Percentiles rank a stretch among this genome's conserved stretches.
Evolutionary conservation across 164 flowering plant species (phyloP).

Genomic region (Cinnamomum micranthum): DNA sequence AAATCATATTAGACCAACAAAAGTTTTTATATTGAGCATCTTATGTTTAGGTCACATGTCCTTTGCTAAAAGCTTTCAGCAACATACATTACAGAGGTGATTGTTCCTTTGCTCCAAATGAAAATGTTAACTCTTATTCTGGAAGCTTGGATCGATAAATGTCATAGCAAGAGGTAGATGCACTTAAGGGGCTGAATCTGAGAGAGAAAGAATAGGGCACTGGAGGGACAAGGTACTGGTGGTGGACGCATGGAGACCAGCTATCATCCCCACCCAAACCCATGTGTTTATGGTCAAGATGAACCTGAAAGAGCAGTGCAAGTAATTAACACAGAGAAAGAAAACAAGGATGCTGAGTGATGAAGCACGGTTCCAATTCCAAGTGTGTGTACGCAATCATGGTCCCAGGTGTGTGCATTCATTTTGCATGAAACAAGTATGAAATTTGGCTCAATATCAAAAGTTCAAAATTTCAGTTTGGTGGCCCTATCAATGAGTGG

Average conservation of each 20-base stretch:
- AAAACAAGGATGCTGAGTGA: background rate
- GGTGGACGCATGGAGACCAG: slow-evolving; percentile 90
- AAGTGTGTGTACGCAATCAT: too few species aligned
- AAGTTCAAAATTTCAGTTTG: too few species aligned
- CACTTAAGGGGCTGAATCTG: slow-evolving; percentile 53
- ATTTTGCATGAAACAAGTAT: background rate
- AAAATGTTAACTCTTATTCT: background rate
- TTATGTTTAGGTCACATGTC: too few species aligned
- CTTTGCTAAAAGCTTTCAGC: too few species aligned
- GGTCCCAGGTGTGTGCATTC: background rate
- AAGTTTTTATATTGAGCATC: too few species aligned
- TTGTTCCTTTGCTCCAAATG: background rate
- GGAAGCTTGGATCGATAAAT: slow-evolving; percentile 55
- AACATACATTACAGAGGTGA: too few species aligned
- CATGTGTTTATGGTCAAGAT: slow-evolving; percentile 98
- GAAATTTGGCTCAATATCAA: too few species aligned
- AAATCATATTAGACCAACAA: too few species aligned
- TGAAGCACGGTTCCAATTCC: background rate
- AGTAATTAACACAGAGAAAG: background rate
- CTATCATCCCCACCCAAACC: slow-evolving; percentile 99
- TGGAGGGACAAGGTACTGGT: slow-evolving; percentile 68
- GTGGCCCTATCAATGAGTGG: too few species aligned
- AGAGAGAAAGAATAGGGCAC: slow-evolving; percentile 75
- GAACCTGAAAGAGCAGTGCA: slow-evolving; percentile 51
- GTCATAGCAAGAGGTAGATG: slow-evolving; percentile 40